Evolutionary conservation across 106 monocot species (phyloP), one percentile per base, ranked within the genome.

Genomic region (Platanthera zijinensis): DNA sequence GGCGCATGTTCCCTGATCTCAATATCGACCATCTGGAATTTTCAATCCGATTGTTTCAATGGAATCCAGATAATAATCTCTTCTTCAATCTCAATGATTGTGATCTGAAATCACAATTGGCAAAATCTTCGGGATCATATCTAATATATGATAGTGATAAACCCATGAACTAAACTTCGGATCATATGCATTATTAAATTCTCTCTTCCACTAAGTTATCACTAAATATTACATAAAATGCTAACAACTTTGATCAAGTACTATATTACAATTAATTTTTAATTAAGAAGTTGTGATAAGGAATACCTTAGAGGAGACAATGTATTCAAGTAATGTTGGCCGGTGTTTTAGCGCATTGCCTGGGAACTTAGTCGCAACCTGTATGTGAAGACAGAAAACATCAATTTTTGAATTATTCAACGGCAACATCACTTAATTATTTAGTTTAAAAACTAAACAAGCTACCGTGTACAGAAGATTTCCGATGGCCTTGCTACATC

Each of bases 321-420:
- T 80, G 73, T 92, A 99, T 32, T 78, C 56, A 30, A 94, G 66
- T 63, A 94, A 78, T 79, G 79, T 77, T n/a, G 86, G 89, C 52
- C 97, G 87, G 75, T 99, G 97, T 68, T 81, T 72, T 30, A 92
- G 84, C 11, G 97, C 94, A 88, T 94, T 94, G 30, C 77, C 71
- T 48, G 93, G 96, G 78, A 72, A 88, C 73, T 97, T 91, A 0
- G 93, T 91, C 8, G 96, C 96, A 47, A 97, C 87, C 96, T 93
- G 59, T 69, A 66, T 9, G 30, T 11, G 8, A 39, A 75, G 10
- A 73, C 21, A 49, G 45, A 71, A 22, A 75, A 50, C 17, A 74
- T 10, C 18, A 54, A 51, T 17, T 25, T 75, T 72, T 30, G 54
- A 18, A 64, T 71, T 53, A 12, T 10, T 66, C 62, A 1, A 72